Conservation (phyloP, 495 filamentous ascomycete species). For the Talaromyces thailandensis region DNA sequence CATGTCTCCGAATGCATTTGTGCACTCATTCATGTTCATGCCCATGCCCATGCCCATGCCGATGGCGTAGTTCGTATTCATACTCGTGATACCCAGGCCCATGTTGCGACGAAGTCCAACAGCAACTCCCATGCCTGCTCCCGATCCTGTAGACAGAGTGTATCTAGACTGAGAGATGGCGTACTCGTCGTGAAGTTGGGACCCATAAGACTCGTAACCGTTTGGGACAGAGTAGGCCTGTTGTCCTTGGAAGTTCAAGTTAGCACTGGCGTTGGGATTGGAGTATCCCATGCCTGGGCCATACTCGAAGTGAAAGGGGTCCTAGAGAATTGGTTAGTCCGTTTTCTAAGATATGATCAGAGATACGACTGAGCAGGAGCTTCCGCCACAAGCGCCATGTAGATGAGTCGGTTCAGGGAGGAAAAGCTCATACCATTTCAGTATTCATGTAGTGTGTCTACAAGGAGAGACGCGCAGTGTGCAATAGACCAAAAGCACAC, state of each 20-base stretch:
- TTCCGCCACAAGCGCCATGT: neutral
- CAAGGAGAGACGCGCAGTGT: neutral
- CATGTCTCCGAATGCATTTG: neutral
- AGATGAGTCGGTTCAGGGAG: neutral
- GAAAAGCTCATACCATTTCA: neutral
- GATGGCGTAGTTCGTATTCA: neutral
- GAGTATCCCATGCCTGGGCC: slow-evolving; percentile 17
- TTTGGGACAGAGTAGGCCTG: neutral
- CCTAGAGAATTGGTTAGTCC: neutral
- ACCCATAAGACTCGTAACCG: neutral
- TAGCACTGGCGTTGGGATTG: slow-evolving; percentile 15
- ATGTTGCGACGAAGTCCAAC: neutral
- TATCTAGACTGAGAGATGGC: neutral
- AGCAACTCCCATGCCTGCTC: neutral
- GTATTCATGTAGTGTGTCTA: neutral
- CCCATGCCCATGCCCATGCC: neutral
- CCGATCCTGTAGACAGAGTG: neutral
- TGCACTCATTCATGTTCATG: neutral
- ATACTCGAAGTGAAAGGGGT: neutral
- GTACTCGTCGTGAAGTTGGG: neutral
- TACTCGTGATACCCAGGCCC: neutral
- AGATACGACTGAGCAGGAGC: neutral
- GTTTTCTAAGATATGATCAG: neutral
- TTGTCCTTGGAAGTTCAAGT: slow-evolving; percentile 2
- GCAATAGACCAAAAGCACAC: neutral